Evolutionary conservation across 106 monocot species (phyloP).

Genomic region (Acanthochlamys bracteata): DNA sequence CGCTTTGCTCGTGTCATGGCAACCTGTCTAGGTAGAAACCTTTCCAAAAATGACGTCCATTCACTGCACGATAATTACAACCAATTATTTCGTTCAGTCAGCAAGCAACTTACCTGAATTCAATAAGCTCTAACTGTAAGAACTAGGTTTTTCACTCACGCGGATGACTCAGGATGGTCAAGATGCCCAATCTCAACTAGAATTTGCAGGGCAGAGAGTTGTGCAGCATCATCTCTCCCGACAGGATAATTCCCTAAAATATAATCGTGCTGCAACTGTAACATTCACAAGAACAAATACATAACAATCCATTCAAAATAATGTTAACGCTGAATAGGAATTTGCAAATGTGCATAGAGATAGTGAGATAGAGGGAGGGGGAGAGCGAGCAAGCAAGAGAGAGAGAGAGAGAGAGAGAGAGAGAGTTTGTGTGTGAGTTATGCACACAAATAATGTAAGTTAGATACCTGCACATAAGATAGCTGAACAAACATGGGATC

Average conservation of each 20-base stretch:
- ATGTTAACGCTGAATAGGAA: not conserved
- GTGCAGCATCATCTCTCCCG: slow-evolving; percentile 93
- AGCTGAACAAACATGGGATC: slow-evolving; percentile 98
- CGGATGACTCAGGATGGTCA: slow-evolving; percentile 71
- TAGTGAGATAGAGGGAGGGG: too few relatives aligned
- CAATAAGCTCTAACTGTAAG: not conserved
- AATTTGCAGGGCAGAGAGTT: slow-evolving; percentile 88
- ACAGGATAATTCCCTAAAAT: slow-evolving; percentile 97
- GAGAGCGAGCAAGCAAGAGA: too few relatives aligned
- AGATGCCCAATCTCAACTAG: slow-evolving; percentile 80
- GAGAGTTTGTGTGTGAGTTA: too few relatives aligned
- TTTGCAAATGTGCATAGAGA: too few relatives aligned
- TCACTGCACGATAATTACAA: slow-evolving; percentile 44
- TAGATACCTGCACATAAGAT: slow-evolving; percentile 87
- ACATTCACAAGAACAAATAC: slow-evolving; percentile 1
- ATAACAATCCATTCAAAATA: not conserved
- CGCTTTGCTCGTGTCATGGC: slow-evolving; percentile 79
- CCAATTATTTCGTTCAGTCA: not conserved
- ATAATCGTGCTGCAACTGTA: slow-evolving; percentile 96
- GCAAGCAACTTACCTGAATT: not conserved
- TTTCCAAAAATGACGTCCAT: slow-evolving; percentile 88
- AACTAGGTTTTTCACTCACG: slow-evolving; percentile 40
- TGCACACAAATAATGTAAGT: not conserved
- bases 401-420: too few relatives aligned
- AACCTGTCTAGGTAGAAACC: slow-evolving; percentile 93